A percentile compares a stretch with the other conserved stretches of the same genome.
Evolutionary conservation across 768 basidiomycete genomes (phyloP).

Genomic region (Mycena indigotica): DNA sequence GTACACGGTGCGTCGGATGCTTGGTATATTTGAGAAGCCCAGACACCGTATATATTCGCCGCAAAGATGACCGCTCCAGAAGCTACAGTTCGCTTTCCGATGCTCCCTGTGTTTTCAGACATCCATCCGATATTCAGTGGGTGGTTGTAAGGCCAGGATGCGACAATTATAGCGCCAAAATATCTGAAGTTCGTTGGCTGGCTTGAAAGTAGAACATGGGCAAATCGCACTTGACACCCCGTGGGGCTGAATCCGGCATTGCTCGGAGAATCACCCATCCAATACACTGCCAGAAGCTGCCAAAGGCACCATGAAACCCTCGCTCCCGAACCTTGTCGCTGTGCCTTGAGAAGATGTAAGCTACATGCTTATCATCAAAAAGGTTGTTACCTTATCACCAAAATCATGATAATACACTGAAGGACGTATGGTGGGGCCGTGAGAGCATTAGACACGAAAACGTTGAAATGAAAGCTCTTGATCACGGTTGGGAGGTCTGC

Average conservation of each 20-base stretch:
- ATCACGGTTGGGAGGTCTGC: conserved; percentile 42
- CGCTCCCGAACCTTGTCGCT: conserved; percentile 37
- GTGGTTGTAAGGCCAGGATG: conserved; percentile 42
- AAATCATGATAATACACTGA: conserved; percentile 36
- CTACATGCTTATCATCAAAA: too few species aligned
- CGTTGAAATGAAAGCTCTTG: conserved; percentile 40
- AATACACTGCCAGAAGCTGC: conserved; percentile 40
- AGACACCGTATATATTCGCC: conserved; percentile 31
- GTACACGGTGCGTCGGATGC: conserved; percentile 40
- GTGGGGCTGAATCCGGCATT: conserved; percentile 29
- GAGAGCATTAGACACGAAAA: conserved; percentile 39
- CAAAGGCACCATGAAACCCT: conserved; percentile 40
- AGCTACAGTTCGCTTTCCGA: conserved; percentile 31
- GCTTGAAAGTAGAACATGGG: background rate
- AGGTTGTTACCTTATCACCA: too few species aligned
- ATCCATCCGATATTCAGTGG: conserved; percentile 44
- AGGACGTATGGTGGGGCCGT: conserved; percentile 41
- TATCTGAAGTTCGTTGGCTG: conserved; percentile 20
- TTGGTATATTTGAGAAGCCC: conserved; percentile 36
- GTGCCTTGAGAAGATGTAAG: too few species aligned
- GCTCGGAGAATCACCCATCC: conserved; percentile 41
- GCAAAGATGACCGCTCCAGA: conserved; percentile 39
- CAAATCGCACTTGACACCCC: conserved; percentile 32
- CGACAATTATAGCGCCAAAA: conserved; percentile 37
- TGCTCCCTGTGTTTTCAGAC: conserved; percentile 38